phyloP scores from a whole-genome alignment of 2,329 filamentous ascomycete species.

The Neobulgaria alba region DNA sequence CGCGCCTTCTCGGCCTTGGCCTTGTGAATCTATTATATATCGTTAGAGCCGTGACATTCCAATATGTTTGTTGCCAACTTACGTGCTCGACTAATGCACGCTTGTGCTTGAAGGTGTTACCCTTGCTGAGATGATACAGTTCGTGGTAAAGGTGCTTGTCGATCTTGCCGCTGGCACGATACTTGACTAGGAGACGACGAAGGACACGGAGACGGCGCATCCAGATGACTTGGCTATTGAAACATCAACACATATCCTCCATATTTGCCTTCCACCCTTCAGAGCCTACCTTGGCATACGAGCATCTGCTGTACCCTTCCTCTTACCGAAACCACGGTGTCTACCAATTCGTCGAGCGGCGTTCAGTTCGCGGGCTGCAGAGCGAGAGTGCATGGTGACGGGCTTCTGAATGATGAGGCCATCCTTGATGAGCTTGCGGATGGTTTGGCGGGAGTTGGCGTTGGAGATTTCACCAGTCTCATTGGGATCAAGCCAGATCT shows the following conservation, averaged over 20 bases:
- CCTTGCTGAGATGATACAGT: conserved; percentile 99
- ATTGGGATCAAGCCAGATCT: conserved; percentile 99
- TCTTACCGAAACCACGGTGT: conserved; percentile 99
- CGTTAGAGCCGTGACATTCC: conserved; percentile 14
- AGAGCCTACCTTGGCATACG: conserved; percentile 89
- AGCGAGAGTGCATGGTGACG: conserved; percentile 98
- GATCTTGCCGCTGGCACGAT: conserved; percentile 99
- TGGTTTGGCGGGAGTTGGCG: conserved; percentile 99
- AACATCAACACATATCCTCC: conserved; percentile 21
- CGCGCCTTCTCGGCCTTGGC: conserved; percentile 99
- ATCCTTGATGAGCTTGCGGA: conserved; percentile 99
- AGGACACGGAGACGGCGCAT: conserved; percentile 99
- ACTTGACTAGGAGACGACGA: conserved; percentile 98
- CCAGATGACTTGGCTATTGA: conserved; percentile 85
- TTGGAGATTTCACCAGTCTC: conserved; percentile 99
- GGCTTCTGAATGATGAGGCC: conserved; percentile 99
- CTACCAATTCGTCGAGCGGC: conserved; percentile 89
- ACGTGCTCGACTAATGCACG: conserved; percentile 99
- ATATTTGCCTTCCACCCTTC: conserved; percentile 2
- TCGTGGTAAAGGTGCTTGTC: conserved; percentile 99
- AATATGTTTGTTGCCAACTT: conserved; percentile 42
- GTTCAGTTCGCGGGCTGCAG: conserved; percentile 90
- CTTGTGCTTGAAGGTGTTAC: conserved; percentile 99
- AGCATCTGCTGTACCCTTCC: conserved; percentile 99
- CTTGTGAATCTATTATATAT: conserved; percentile 75